Percentiles rank a stretch among this genome's conserved stretches.
These are phyloP conservation scores for Paramecium primaurelia DNA, from an alignment of 73 alveolate genomes.

Conservation along the genomic window DNA sequence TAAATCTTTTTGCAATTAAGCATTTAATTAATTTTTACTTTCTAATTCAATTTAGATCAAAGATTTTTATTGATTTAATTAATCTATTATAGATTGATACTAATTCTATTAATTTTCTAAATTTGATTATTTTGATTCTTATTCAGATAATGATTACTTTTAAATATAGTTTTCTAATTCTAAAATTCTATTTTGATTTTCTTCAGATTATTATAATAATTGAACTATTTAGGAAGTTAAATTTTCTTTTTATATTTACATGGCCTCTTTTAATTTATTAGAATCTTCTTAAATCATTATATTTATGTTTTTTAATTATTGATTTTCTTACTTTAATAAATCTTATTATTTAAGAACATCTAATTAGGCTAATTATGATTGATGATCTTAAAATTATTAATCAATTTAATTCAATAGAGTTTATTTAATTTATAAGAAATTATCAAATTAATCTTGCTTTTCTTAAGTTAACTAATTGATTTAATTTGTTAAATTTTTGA, in stretches of 20 bases:
- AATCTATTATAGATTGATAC: background rate
- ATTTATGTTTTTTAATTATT: background rate
- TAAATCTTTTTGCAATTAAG: background rate
- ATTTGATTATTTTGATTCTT: background rate
- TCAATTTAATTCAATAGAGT: background rate
- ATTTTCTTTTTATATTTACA: background rate
- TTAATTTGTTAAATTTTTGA: background rate
- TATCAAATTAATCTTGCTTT: background rate
- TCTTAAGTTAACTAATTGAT: background rate
- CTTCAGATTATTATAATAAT: background rate
- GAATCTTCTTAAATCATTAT: background rate
- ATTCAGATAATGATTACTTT: background rate
- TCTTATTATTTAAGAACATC: background rate
- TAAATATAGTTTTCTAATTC: background rate
- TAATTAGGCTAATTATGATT: background rate
- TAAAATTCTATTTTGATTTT: background rate
- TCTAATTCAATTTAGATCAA: background rate
- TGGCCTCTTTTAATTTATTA: background rate
- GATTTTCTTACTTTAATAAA: background rate
- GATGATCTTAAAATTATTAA: background rate
- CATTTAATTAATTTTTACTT: background rate
- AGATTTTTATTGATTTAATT: background rate
- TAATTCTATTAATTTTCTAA: background rate
- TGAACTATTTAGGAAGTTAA: background rate
- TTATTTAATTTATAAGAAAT: background rate